Percentiles rank a stretch among this genome's conserved stretches.
These are phyloP conservation scores for Botrytis byssoidea DNA, from an alignment of 2,329 filamentous ascomycete genomes.

Conservation along the genomic window DNA sequence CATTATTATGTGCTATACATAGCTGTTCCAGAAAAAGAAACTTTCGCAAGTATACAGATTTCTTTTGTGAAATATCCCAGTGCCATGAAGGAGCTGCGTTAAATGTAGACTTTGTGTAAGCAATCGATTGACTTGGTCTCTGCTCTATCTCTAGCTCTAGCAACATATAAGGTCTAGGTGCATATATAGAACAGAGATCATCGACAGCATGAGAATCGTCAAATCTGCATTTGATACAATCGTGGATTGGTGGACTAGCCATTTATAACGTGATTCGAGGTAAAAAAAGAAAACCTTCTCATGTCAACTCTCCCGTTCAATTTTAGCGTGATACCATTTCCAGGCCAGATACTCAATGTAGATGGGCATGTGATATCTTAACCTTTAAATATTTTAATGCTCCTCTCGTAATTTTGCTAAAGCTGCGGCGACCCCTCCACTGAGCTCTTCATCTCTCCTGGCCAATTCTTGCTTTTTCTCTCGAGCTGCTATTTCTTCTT, in stretches of 20 bases:
- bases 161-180: background rate
- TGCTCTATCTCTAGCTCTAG: background rate
- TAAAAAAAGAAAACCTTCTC: background rate
- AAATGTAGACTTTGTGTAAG: background rate
- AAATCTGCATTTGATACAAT: background rate
- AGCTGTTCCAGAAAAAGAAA: background rate
- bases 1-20: background rate
- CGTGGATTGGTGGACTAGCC: background rate
- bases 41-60: background rate
- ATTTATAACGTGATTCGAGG: background rate
- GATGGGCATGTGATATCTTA: background rate
- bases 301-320: background rate
- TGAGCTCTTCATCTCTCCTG: constrained; percentile 47
- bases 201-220: background rate
- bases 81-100: background rate
- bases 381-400: background rate
- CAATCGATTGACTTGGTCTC: background rate
- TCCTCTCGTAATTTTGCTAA: constrained; percentile 50
- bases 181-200: background rate
- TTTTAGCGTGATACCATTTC: background rate
- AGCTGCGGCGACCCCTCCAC: constrained; percentile 59
- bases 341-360: background rate
- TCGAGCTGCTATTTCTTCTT: constrained; percentile 41
- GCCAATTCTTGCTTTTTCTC: constrained; percentile 31
- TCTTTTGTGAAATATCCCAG: background rate